These are phyloP conservation scores for Epipyxis sp. DNA, from an alignment of 108 stramenopile genomes.

Conservation along the genomic window DNA sequence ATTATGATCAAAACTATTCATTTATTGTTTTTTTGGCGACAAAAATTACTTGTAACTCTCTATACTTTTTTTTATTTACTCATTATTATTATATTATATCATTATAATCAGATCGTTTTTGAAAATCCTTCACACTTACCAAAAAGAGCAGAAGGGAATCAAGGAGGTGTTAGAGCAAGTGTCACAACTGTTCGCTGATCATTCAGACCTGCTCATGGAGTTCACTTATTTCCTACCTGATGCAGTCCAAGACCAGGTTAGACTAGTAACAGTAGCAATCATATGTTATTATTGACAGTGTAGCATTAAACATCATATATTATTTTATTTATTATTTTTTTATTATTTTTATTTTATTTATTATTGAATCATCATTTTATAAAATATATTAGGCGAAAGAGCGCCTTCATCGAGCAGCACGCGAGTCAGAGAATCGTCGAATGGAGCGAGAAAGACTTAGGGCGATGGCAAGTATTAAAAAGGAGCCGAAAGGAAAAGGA, in stretches of 20 bases:
- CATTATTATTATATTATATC: too few relatives aligned
- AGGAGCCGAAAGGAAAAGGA: too few relatives aligned
- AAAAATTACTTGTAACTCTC: too few relatives aligned
- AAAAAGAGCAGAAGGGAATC: conserved; percentile 95
- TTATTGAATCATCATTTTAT: conserved; percentile 73
- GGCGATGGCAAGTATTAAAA: too few relatives aligned
- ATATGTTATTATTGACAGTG: background rate
- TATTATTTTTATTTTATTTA: conserved; percentile 62
- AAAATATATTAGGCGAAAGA: too few relatives aligned
- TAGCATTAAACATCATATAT: background rate
- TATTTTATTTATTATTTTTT: background rate
- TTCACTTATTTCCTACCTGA: conserved; percentile 98
- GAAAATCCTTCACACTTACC: conserved; percentile 97
- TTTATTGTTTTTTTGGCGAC: too few relatives aligned
- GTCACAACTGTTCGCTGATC: conserved; percentile 89
- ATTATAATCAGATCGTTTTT: conserved; percentile 96
- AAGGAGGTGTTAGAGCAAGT: conserved; percentile 92
- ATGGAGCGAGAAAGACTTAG: too few relatives aligned
- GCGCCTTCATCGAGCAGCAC: conserved; percentile 10
- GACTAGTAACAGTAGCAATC: background rate
- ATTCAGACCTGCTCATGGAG: conserved; percentile 93
- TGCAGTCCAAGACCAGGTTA: conserved; percentile 95
- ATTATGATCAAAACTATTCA: too few relatives aligned
- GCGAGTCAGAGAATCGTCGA: conserved; percentile 32
- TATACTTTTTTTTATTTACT: too few relatives aligned